Conservation (phyloP, 2,329 filamentous ascomycete genomes). For the Epichloe amarillans region DNA sequence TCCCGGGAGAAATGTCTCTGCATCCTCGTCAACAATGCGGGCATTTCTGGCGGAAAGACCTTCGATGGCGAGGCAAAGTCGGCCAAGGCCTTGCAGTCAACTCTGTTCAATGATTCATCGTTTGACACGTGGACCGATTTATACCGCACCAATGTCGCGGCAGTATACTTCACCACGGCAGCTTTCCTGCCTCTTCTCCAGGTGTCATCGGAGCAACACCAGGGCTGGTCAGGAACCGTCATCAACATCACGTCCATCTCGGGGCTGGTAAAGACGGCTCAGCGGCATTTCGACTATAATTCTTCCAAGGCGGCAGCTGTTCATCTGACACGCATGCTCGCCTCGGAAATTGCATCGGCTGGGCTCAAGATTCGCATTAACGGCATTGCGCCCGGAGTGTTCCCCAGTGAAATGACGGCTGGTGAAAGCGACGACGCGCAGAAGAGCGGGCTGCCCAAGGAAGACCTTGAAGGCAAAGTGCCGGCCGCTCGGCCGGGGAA, state of each 20-base stretch:
- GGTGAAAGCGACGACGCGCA: constrained; percentile 30
- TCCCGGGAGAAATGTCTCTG: constrained; percentile 44
- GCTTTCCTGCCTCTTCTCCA: constrained; percentile 50
- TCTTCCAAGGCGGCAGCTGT: constrained; percentile 50
- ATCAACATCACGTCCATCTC: constrained; percentile 59
- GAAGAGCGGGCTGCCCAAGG: constrained; percentile 45
- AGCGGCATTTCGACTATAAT: constrained; percentile 55
- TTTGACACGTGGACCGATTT: constrained; percentile 59
- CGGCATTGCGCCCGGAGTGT: constrained; percentile 59
- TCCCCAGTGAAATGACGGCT: constrained; percentile 60
- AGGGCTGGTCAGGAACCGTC: constrained; percentile 42
- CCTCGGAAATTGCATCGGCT: constrained; percentile 43
- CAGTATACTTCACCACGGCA: constrained; percentile 51
- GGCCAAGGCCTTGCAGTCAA: constrained; percentile 38
- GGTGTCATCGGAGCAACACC: constrained; percentile 27
- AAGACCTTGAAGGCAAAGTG: constrained; percentile 42
- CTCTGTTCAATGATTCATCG: constrained; percentile 54
- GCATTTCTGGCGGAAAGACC: constrained; percentile 40
- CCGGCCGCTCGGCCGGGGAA: constrained; percentile 54
- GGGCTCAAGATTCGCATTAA: constrained; percentile 55
- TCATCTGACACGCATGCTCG: constrained; percentile 51
- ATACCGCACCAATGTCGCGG: constrained; percentile 65
- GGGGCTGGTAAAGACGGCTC: constrained; percentile 45
- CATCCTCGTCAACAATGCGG: constrained; percentile 57
- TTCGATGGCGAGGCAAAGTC: constrained; percentile 39